Conservation (phyloP, 73 alveolate species). For the Urostyla sp. region DNA sequence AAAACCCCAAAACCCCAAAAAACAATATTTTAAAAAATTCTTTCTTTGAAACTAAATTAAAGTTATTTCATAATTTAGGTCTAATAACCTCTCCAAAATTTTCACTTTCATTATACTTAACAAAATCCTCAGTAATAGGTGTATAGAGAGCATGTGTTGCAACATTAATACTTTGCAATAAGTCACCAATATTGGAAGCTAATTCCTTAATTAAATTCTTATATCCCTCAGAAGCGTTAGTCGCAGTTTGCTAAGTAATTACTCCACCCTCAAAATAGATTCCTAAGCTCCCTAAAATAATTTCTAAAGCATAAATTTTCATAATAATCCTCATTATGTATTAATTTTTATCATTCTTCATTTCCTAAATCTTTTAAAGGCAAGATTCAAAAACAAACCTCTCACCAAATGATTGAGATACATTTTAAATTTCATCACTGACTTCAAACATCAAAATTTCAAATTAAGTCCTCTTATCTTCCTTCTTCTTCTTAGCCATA, state of each 20-base stretch:
- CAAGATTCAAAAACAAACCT: slow-evolving; percentile 37
- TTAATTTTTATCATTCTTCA: background rate
- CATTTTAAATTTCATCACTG: slow-evolving; percentile 43
- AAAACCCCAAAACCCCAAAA: background rate
- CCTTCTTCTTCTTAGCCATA: slow-evolving; percentile 14
- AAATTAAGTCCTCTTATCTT: slow-evolving; percentile 52
- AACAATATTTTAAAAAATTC: background rate
- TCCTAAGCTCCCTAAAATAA: slow-evolving; percentile 32
- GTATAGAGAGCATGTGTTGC: slow-evolving; percentile 64
- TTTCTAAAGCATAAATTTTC: slow-evolving; percentile 40
- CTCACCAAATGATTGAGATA: slow-evolving; percentile 68
- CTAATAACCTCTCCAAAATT: slow-evolving; percentile 56
- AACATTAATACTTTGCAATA: slow-evolving; percentile 56
- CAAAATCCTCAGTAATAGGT: slow-evolving; percentile 67
- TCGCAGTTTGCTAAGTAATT: slow-evolving; percentile 41
- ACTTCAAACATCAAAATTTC: slow-evolving; percentile 65
- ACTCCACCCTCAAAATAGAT: slow-evolving; percentile 38
- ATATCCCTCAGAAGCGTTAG: slow-evolving; percentile 3
- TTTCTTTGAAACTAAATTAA: background rate
- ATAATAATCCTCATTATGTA: slow-evolving; percentile 4
- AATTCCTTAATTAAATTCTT: slow-evolving; percentile 14
- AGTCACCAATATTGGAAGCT: slow-evolving; percentile 16
- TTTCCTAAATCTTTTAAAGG: background rate
- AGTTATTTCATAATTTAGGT: slow-evolving; percentile 40
- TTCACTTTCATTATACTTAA: slow-evolving; percentile 42